Conservation (phyloP, 2,329 filamentous ascomycete species). For the Aureobasidium sp. region DNA sequence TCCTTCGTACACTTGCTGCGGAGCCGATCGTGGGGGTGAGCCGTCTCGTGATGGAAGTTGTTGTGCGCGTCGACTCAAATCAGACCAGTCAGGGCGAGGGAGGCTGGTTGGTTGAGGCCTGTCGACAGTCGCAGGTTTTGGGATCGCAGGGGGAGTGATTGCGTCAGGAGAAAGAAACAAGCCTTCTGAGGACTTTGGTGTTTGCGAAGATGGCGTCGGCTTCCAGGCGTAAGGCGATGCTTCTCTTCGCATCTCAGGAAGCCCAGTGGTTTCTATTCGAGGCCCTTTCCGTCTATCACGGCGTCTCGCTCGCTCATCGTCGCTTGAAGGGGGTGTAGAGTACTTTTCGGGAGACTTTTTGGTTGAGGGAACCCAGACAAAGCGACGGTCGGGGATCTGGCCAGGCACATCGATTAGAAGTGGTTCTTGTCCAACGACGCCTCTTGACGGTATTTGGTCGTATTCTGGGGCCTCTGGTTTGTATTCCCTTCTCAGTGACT, state of each 20-base stretch:
- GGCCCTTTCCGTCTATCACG: constrained; percentile 26
- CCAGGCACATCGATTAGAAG: constrained; percentile 54
- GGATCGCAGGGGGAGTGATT: constrained; percentile 33
- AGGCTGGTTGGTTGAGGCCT: neutral
- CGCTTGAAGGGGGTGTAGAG: constrained; percentile 32
- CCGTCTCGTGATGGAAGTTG: neutral
- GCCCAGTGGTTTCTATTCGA: constrained; percentile 28
- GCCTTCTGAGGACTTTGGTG: constrained; percentile 30
- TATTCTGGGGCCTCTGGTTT: constrained; percentile 32
- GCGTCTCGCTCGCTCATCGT: constrained; percentile 29
- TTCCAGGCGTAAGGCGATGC: constrained; percentile 42
- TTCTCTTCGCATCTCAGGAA: constrained; percentile 36
- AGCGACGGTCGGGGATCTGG: constrained; percentile 52
- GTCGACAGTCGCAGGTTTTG: constrained; percentile 17
- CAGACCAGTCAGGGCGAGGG: neutral
- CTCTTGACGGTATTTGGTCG: constrained; percentile 55
- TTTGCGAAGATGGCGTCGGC: constrained; percentile 17
- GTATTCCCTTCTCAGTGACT: constrained; percentile 56
- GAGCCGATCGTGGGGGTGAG: neutral
- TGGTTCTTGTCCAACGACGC: constrained; percentile 61
- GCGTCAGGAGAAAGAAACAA: constrained; percentile 44
- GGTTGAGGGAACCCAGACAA: constrained; percentile 46
- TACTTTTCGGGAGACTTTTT: constrained; percentile 20
- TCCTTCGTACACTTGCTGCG: constrained; percentile 10
- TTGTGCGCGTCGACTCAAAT: neutral